Conservation (phyloP, 106 monocot species). For the Platanthera guangdongensis region DNA sequence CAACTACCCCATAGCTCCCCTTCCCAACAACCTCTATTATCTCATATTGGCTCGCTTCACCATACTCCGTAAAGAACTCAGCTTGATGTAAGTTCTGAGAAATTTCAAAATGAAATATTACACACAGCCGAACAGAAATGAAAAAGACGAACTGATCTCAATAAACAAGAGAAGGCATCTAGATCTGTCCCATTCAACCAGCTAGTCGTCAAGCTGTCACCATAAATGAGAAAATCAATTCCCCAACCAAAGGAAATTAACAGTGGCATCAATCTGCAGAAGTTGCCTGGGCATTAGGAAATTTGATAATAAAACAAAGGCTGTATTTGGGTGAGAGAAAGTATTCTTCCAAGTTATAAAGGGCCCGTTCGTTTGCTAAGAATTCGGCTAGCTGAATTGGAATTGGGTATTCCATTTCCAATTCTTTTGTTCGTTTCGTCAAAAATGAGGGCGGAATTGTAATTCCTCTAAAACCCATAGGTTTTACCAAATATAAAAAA, state of each 20-base stretch:
- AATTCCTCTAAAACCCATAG: no score
- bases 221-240: neutral
- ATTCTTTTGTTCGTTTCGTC: no score
- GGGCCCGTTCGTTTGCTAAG: no score
- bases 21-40: constrained; percentile 70
- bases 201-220: neutral
- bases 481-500: no score
- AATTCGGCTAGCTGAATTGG: no score
- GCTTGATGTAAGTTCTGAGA: constrained; percentile 31
- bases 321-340: neutral
- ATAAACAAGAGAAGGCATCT: neutral
- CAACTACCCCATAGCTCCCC: constrained; percentile 73
- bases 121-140: neutral
- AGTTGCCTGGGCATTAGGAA: neutral
- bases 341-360: no score
- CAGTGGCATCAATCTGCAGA: neutral
- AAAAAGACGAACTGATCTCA: neutral
- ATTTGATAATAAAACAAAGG: no score
- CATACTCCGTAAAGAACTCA: constrained; percentile 72
- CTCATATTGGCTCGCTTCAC: constrained; percentile 59
- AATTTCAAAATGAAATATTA: neutral
- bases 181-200: neutral
- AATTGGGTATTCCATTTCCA: no score
- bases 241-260: neutral
- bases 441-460: no score